Base-by-base conservation (phyloP, 2,329 filamentous ascomycete species). In the Aureobasidium sp. region DNA sequence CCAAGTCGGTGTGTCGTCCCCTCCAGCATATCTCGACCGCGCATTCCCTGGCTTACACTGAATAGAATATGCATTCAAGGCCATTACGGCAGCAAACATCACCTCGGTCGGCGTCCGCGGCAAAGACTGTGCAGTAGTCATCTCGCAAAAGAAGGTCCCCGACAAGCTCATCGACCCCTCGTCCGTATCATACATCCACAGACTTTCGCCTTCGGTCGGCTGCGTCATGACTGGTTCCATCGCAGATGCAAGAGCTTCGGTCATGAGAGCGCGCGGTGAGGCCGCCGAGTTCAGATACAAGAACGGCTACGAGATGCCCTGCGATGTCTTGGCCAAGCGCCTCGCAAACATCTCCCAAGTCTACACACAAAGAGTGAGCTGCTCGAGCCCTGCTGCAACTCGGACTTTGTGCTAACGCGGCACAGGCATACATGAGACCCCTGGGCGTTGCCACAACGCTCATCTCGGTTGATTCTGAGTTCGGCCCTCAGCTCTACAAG, bases 51-150 rank as follows among this genome's bases (percentile, higher is more conserved):
- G 48, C 41, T 52, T 47, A 52, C 57, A 51, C 34, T 20, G n/a
- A 15, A 22, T 75, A 97, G 94, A 99, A 84, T 99, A 99, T 93
- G 94, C 94, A 71, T 99, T 99, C 87, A 99, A 99, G 82, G 94
- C 94, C 64, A 99, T 99, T 79, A 99, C 94, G 70, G 93, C 94
- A 65, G 94, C 94, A 70, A 97, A 97, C 79, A 97, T 99, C 81
- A 99, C 96, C 83, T 94, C 94, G 65, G 85, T 99, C 76, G 94
- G 94, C 70, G 86, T 99, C 69, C 85, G 91, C 74, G 94, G 94
- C 77, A 99, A 99, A 84, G 86, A 94, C 80, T 97, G 93, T 73
- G 94, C 94, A 37, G 94, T 99, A 48, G 90, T 99, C 59, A 81
- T 99, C 75, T 97, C 94, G 66, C 94, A 99, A 81, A 99, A 99